phyloP scores from a whole-genome alignment of 139 green algal genomes.

The Haematococcus lacustris region DNA sequence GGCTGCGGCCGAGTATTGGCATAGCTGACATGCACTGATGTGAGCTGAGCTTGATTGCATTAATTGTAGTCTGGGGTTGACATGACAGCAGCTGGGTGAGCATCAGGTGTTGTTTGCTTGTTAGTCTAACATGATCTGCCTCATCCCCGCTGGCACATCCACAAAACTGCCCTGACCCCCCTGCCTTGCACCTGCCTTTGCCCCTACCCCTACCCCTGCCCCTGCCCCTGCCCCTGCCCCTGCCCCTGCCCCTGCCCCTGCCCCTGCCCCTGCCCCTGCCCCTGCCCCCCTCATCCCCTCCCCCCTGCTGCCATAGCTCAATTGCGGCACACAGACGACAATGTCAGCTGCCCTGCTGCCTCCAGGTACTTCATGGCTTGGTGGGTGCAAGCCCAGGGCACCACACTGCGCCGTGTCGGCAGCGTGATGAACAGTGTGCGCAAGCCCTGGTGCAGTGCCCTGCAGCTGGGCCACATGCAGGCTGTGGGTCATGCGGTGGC shows the following conservation, averaged over 20 bases:
- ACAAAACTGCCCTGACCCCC: not conserved
- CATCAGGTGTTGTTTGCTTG: not conserved
- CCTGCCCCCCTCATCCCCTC: too few relatives aligned
- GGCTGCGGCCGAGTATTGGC: too few relatives aligned
- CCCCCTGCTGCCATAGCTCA: too few relatives aligned
- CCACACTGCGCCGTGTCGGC: not conserved
- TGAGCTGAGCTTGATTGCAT: too few relatives aligned
- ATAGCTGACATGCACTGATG: too few relatives aligned
- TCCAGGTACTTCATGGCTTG: not conserved
- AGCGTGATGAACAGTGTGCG: not conserved
- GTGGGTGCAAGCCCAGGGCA: too few relatives aligned
- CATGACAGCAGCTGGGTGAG: too few relatives aligned
- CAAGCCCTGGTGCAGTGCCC: not conserved
- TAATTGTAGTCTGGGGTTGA: not conserved
- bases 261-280: too few relatives aligned
- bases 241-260: too few relatives aligned
- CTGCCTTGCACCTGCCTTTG: too few relatives aligned
- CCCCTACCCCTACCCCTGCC: too few relatives aligned
- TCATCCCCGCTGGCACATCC: not conserved
- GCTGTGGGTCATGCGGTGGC: not conserved
- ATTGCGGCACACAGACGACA: not conserved
- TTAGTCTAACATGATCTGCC: not conserved
- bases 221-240: too few relatives aligned
- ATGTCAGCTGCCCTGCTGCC: not conserved
- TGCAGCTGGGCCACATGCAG: not conserved